These are phyloP conservation scores for Leccinum imitatum DNA, from an alignment of 768 basidiomycete species.

Conservation along the genomic window DNA sequence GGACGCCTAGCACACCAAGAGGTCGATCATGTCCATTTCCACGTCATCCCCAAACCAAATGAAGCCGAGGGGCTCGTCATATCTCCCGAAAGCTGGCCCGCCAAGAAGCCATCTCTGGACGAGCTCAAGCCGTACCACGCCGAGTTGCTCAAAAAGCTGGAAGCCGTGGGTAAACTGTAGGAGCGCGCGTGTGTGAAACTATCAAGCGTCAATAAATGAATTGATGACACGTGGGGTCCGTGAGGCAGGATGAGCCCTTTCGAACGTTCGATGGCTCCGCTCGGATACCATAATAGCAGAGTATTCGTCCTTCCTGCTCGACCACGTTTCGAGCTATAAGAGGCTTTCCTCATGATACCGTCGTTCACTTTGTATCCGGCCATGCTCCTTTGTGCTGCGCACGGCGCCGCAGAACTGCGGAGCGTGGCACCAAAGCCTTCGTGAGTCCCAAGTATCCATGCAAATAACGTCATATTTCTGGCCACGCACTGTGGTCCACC, in stretches of 20 bases:
- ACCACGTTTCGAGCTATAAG: neutral
- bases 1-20: conserved; percentile 63
- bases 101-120: conserved; percentile 17
- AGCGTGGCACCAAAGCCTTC: neutral
- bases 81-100: conserved; percentile 51
- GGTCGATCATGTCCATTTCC: conserved; percentile 90
- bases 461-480: neutral
- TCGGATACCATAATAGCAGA: neutral
- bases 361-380: too few species aligned
- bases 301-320: neutral
- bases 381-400: neutral
- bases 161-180: conserved; percentile 18
- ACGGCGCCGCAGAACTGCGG: neutral
- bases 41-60: conserved; percentile 90
- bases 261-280: neutral
- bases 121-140: conserved; percentile 25
- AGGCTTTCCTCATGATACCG: neutral
- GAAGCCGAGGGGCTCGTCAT: conserved; percentile 70
- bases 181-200: neutral
- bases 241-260: neutral
- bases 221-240: neutral
- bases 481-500: neutral
- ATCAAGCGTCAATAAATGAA: neutral
- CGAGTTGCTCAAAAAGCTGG: conserved; percentile 20
- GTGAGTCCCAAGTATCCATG: neutral